Base-by-base conservation (phyloP, 352 stramenopile genomes). In the Phytophthora tentaculata region DNA sequence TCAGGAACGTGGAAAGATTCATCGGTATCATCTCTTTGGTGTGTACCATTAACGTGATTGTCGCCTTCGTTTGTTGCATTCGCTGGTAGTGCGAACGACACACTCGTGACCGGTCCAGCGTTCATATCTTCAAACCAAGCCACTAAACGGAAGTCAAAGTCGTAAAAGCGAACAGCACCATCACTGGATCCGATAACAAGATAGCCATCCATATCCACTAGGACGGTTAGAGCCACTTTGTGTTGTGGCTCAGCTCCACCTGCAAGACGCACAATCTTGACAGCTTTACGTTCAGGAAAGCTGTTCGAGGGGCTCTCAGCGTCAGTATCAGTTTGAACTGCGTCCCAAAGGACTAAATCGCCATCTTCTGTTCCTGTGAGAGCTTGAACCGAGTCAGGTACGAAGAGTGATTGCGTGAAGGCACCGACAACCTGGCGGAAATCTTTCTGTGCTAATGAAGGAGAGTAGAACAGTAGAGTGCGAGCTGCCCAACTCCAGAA, bases 71-170 rank as follows among this genome's bases (percentile, higher is more conserved):
- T 69, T 28, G 52, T 32, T 47, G 84, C 75, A 53, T 23, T 49
- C 2, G 47, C 9, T 19, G 63, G 48, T 35, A 73, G 26, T 55
- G 69, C 69, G 64, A 98, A 98, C 14, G 92, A 98, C 16, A 98
- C 77, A 29, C 87, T 96, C 6, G 76, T 93, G 49, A 98, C 80
- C 0, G 89, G 73, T 0, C 94, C 94, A 28, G 92, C 92, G 54
- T 96, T 93, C 32, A 98, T 83, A 59, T 98, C 94, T 69, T 98
- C 94, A 57, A 96, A 98, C 92, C 94, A 98, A 14, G 94, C 90
- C 23, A 97, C 82, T 17, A 98, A 81, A 24, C 94, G 88, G 47
- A 98, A 96, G 51, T 95, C 89, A 71, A 96, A 96, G 77, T 98
- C 94, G 66, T 97, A 98, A 70, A 98, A 97, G 7, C 94, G 86